Conservation (phyloP, 805 yeast species). For the Maudiozyma pseudohumilis region DNA sequence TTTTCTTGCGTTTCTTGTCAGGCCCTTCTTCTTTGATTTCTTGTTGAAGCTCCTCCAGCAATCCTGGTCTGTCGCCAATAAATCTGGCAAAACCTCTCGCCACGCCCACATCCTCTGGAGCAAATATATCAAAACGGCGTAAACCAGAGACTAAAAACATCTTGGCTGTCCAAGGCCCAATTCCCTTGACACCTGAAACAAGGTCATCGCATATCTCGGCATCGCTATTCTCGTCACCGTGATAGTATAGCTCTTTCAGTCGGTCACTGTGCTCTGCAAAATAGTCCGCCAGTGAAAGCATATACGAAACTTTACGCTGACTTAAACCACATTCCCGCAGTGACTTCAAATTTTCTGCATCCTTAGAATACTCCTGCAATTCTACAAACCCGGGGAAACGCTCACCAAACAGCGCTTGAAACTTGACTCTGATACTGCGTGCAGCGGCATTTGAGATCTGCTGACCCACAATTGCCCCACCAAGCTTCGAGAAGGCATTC, state of each 20-base stretch:
- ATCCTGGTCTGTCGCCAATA: conserved; percentile 41
- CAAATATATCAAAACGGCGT: conserved; percentile 57
- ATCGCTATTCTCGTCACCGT: conserved; percentile 24
- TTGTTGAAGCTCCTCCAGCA: conserved; percentile 37
- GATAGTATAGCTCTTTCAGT: conserved; percentile 30
- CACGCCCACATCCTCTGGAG: conserved; percentile 73
- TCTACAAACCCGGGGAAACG: conserved; percentile 44
- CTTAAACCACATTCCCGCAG: conserved; percentile 63
- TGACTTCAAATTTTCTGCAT: conserved; percentile 31
- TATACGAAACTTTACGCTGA: conserved; percentile 53
- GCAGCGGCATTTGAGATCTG: conserved; percentile 82
- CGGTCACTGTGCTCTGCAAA: conserved; percentile 35
- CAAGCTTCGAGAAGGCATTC: conserved; percentile 35
- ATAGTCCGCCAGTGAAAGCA: conserved; percentile 43
- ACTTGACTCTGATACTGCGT: conserved; percentile 42
- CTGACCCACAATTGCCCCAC: conserved; percentile 51
- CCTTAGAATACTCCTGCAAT: conserved; percentile 29
- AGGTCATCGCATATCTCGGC: conserved; percentile 41
- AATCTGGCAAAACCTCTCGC: conserved; percentile 71
- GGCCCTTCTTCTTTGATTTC: no score
- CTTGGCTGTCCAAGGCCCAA: conserved; percentile 81
- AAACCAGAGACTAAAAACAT: conserved; percentile 76
- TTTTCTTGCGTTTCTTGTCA: conserved; percentile 34
- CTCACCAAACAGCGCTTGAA: conserved; percentile 31
- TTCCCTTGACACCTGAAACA: conserved; percentile 48